These are phyloP conservation scores for Saccharomycopsis oosterbeekiorum DNA, from an alignment of 805 yeast species.

Conservation along the genomic window DNA sequence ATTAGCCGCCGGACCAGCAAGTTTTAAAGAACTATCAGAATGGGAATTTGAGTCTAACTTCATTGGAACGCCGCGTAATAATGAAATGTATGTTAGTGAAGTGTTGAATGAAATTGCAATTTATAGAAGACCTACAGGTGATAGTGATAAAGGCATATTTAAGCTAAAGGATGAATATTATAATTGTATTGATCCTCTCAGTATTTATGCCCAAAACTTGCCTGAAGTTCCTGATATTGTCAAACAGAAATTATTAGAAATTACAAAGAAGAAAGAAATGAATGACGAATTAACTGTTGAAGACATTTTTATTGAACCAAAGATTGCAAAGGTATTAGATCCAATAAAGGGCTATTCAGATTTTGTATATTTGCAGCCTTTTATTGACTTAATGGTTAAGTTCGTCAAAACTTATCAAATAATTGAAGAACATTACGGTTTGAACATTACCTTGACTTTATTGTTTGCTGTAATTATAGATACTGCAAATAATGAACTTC, in stretches of 20 bases:
- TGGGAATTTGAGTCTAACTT: constrained; percentile 1
- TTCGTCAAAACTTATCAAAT: not conserved
- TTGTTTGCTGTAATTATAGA: not conserved
- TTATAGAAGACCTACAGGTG: constrained; percentile 56
- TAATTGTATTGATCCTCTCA: constrained; percentile 48
- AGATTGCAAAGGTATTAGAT: not conserved
- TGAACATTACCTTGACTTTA: not conserved
- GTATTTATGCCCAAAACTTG: constrained; percentile 26
- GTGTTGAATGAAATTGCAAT: constrained; percentile 49
- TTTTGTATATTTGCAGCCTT: not conserved
- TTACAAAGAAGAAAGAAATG: not conserved
- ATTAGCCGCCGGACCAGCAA: constrained; percentile 13
- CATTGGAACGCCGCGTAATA: constrained; percentile 32
- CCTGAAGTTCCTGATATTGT: constrained; percentile 19
- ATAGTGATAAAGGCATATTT: constrained; percentile 60
- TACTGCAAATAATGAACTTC: not conserved
- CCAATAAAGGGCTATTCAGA: not conserved
- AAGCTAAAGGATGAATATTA: constrained; percentile 39
- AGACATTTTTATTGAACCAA: constrained; percentile 13
- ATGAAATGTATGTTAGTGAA: constrained; percentile 21
- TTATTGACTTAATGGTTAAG: not conserved
- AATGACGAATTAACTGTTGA: constrained; percentile 19
- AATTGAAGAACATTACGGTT: not conserved
- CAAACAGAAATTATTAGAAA: constrained; percentile 18
- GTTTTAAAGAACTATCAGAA: constrained; percentile 2